Evolutionary conservation across 192 early-diverging fungal genomes (phyloP).

Genomic region (Backusella luteola): DNA sequence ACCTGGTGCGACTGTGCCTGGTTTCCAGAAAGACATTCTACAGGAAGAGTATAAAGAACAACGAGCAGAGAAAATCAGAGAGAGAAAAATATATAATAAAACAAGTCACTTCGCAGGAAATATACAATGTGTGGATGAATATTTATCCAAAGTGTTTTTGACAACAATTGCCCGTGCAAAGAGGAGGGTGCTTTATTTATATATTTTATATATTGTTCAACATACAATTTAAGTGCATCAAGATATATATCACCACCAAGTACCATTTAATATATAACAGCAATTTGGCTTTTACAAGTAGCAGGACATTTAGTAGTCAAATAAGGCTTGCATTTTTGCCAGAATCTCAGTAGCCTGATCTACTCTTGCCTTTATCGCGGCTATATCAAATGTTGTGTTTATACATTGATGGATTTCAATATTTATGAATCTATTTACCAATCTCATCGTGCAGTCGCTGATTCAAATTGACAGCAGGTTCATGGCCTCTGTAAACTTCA

Average conservation of each 20-base stretch:
- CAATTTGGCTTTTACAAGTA: neutral
- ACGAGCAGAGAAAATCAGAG: neutral
- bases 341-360: neutral
- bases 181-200: neutral
- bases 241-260: too few species aligned
- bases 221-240: too few species aligned
- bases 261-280: too few species aligned
- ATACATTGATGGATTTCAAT: neutral
- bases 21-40: slow-evolving; percentile 61
- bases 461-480: neutral
- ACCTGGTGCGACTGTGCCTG: slow-evolving; percentile 58
- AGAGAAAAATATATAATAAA: neutral
- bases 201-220: neutral
- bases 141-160: neutral
- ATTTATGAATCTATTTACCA: neutral
- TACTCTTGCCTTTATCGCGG: neutral
- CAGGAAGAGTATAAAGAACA: neutral
- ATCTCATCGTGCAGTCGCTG: neutral
- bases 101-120: neutral
- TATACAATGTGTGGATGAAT: neutral
- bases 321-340: neutral
- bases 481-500: neutral
- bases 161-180: neutral
- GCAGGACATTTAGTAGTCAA: neutral
- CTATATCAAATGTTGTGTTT: neutral